These are phyloP conservation scores for Deakozyma indianensis DNA, from an alignment of 805 yeast genomes.

Conservation along the genomic window DNA sequence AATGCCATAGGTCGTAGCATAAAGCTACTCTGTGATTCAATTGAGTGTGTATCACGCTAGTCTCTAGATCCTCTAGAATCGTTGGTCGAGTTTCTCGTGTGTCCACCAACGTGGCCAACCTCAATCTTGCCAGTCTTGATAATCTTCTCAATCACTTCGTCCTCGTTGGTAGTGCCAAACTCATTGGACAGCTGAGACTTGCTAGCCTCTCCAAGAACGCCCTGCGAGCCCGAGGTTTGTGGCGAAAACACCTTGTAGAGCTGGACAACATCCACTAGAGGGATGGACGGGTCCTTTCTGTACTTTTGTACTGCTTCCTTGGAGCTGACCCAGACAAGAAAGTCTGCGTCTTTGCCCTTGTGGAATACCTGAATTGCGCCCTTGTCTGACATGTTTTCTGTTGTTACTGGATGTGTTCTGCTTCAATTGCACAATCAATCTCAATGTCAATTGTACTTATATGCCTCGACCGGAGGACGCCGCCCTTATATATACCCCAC, in stretches of 20 bases:
- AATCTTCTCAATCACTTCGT: slow-evolving; percentile 45
- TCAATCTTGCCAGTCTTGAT: slow-evolving; percentile 45
- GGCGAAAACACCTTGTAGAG: slow-evolving; percentile 51
- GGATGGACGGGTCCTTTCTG: slow-evolving; percentile 31
- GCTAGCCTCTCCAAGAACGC: slow-evolving; percentile 60
- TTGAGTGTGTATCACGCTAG: no score
- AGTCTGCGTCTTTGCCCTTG: slow-evolving; percentile 49
- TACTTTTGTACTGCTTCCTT: slow-evolving; percentile 33
- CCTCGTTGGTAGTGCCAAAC: slow-evolving; percentile 44
- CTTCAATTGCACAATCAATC: no score
- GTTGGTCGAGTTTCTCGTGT: slow-evolving; percentile 28
- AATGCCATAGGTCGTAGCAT: no score
- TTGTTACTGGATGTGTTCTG: slow-evolving; percentile 36
- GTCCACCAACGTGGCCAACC: slow-evolving; percentile 19
- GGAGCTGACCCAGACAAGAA: slow-evolving; percentile 50
- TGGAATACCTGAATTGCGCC: slow-evolving; percentile 58
- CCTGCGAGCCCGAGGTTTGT: slow-evolving; percentile 55
- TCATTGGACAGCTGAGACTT: slow-evolving; percentile 46
- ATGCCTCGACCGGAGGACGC: no score
- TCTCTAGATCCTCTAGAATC: slow-evolving; percentile 29
- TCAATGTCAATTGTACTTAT: no score
- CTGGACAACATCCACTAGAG: slow-evolving; percentile 49
- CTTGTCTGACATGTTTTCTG: slow-evolving; percentile 59
- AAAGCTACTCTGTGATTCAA: no score
- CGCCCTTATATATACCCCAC: no score